phyloP scores from a whole-genome alignment of 2,329 filamentous ascomycete genomes.

The Colletotrichum filicis region DNA sequence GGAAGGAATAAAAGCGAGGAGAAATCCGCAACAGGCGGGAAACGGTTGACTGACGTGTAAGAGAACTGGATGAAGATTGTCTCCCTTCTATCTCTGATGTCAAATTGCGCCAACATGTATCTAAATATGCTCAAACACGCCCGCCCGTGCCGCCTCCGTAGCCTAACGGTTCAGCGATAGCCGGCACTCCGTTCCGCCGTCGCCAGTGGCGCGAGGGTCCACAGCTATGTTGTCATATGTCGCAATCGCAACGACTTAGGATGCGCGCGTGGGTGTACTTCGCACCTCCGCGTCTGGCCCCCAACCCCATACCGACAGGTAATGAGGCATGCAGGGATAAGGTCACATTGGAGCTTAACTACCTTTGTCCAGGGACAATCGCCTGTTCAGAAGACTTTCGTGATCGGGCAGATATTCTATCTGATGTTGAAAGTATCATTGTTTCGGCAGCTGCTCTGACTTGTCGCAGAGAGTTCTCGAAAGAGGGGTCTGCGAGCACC shows the following conservation, averaged over 20 bases:
- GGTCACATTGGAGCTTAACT: neutral
- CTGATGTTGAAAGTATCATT: neutral
- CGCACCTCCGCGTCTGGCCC: neutral
- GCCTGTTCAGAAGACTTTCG: neutral
- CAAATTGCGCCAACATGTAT: neutral
- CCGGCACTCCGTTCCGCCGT: neutral
- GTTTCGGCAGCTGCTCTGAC: neutral
- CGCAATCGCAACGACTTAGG: constrained; percentile 9
- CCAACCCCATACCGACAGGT: neutral
- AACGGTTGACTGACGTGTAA: neutral
- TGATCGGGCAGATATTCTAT: neutral
- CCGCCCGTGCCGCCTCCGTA: neutral
- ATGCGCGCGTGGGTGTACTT: neutral
- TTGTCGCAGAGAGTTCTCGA: neutral
- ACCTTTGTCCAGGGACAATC: neutral
- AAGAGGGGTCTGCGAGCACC: neutral
- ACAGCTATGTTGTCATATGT: constrained; percentile 30
- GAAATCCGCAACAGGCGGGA: neutral
- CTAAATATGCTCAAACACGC: neutral
- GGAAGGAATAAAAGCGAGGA: no score
- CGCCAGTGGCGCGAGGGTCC: constrained; percentile 9
- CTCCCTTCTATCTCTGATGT: neutral
- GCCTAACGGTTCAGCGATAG: neutral
- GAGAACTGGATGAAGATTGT: no score
- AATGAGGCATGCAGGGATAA: constrained; percentile 1